Percentiles rank a stretch among this genome's conserved stretches.
These are phyloP conservation scores for Penicillium herquei DNA, from an alignment of 495 filamentous ascomycete species.

Conservation along the genomic window DNA sequence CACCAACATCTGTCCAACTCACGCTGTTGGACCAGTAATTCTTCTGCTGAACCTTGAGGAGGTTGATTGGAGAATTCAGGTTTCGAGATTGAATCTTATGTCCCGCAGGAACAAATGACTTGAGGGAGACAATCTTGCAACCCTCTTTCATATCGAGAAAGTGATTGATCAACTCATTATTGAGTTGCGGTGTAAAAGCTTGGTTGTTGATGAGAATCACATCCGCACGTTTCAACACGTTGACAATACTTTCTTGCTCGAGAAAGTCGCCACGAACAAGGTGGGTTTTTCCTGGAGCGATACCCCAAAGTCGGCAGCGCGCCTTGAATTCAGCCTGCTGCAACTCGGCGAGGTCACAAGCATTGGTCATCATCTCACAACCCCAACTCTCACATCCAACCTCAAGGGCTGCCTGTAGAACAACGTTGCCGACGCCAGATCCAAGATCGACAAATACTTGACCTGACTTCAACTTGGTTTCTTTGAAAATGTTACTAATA, in stretches of 20 bases:
- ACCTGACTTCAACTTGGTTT: slow-evolving; percentile 71
- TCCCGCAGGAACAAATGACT: slow-evolving; percentile 72
- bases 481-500: slow-evolving; percentile 72
- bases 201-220: slow-evolving; percentile 97
- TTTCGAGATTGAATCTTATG: slow-evolving; percentile 69
- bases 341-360: slow-evolving; percentile 77
- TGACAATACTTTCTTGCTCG: slow-evolving; percentile 64
- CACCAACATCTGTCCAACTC: slow-evolving; percentile 85
- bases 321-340: slow-evolving; percentile 84
- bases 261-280: slow-evolving; percentile 86
- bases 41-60: slow-evolving; percentile 69
- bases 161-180: slow-evolving; percentile 80
- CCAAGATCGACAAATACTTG: slow-evolving; percentile 93
- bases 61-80: slow-evolving; percentile 71
- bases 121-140: slow-evolving; percentile 79
- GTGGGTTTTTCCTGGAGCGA: slow-evolving; percentile 72
- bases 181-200: slow-evolving; percentile 83
- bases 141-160: slow-evolving; percentile 95
- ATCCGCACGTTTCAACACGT: slow-evolving; percentile 76
- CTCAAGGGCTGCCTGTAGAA: slow-evolving; percentile 90
- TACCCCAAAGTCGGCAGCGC: slow-evolving; percentile 86
- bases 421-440: slow-evolving; percentile 93
- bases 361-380: slow-evolving; percentile 91
- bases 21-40: slow-evolving; percentile 81
- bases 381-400: slow-evolving; percentile 94